Conservation (phyloP, 805 yeast species). For the Saccharomycopsis synnaedendra region DNA sequence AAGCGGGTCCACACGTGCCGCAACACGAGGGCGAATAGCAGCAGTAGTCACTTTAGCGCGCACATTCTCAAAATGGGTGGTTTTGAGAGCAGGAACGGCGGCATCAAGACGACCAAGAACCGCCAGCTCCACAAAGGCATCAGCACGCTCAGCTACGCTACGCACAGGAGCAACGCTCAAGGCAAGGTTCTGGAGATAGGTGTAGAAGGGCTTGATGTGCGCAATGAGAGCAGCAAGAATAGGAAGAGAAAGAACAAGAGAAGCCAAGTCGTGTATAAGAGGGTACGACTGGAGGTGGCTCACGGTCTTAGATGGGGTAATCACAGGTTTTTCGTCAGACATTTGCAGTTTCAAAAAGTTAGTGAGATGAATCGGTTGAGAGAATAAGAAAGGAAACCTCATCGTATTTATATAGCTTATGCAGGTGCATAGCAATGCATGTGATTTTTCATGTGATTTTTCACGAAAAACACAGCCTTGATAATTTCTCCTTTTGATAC, state of each 20-base stretch:
- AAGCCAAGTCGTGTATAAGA: constrained; percentile 20
- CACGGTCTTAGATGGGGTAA: constrained; percentile 1
- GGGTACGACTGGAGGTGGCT: constrained; percentile 25
- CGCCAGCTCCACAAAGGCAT: constrained; percentile 18
- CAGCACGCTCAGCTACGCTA: constrained; percentile 18
- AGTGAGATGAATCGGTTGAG: no score
- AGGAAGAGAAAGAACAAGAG: constrained; percentile 16
- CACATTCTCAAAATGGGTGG: constrained; percentile 17
- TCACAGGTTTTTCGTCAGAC: not conserved
- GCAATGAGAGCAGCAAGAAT: constrained; percentile 16
- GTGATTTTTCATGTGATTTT: no score
- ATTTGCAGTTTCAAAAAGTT: not conserved
- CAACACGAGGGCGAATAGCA: constrained; percentile 15
- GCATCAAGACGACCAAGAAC: constrained; percentile 22
- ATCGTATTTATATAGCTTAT: no score
- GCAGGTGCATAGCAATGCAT: no score
- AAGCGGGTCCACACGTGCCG: constrained; percentile 20
- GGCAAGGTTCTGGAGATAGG: constrained; percentile 15
- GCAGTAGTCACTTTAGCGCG: constrained; percentile 6
- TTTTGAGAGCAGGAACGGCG: constrained; percentile 22
- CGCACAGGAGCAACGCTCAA: constrained; percentile 18
- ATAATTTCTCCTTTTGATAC: no score
- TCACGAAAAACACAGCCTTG: no score
- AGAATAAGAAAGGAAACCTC: no score
- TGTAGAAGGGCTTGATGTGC: constrained; percentile 15